phyloP scores from a whole-genome alignment of 1,284 basidiomycete species.

The Lentinula novae-zelandiae region DNA sequence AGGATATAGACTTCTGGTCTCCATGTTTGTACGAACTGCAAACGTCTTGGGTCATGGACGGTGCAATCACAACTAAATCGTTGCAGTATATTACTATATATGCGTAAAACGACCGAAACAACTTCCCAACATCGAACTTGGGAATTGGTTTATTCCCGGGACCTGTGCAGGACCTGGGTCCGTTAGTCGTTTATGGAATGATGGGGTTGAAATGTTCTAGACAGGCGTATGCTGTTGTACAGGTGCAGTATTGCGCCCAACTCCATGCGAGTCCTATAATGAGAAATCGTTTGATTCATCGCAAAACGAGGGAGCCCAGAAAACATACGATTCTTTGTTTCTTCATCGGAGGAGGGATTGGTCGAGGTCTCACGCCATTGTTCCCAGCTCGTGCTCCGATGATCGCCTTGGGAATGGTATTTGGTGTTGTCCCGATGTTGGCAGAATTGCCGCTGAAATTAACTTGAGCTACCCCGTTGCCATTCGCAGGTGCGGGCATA shows the following conservation, averaged over 20 bases:
- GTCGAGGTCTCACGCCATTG: conserved; percentile 57
- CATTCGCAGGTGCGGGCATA: conserved; percentile 17
- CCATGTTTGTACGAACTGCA: too few relatives aligned
- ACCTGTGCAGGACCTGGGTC: too few relatives aligned
- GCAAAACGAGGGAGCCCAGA: neutral
- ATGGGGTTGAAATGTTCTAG: neutral
- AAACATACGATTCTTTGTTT: conserved; percentile 68
- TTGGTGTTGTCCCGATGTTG: conserved; percentile 15
- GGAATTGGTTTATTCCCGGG: too few relatives aligned
- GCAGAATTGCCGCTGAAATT: conserved; percentile 8
- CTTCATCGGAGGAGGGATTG: conserved; percentile 69
- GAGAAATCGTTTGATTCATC: neutral
- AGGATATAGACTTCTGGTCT: too few relatives aligned
- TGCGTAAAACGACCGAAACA: neutral
- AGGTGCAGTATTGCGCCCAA: conserved; percentile 38
- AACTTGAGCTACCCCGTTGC: neutral
- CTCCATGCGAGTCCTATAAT: conserved; percentile 42
- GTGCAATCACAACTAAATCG: too few relatives aligned
- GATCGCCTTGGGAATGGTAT: conserved; percentile 25
- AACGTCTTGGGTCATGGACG: too few relatives aligned
- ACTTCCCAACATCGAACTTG: neutral
- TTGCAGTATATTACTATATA: too few relatives aligned
- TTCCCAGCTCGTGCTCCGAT: conserved; percentile 53
- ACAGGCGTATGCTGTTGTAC: conserved; percentile 47
- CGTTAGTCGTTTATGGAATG: neutral